Evolutionary conservation across 2,329 filamentous ascomycete genomes (phyloP).

Genomic region (Elsinoe necatrix): DNA sequence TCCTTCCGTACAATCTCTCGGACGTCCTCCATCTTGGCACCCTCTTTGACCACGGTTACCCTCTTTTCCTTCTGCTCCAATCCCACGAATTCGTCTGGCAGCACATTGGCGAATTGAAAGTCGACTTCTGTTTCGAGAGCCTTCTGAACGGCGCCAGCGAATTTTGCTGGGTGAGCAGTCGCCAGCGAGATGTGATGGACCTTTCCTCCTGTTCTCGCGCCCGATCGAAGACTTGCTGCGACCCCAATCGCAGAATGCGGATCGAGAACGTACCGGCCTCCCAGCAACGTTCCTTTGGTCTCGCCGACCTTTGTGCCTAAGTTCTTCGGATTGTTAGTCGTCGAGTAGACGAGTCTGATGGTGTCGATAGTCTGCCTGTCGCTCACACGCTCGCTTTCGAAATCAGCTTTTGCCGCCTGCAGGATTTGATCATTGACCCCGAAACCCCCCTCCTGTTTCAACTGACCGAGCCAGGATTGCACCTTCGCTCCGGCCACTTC

Average conservation of each 20-base stretch:
- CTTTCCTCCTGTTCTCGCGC: constrained; percentile 33
- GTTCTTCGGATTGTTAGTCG: constrained; percentile 25
- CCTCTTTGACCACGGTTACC: constrained; percentile 58
- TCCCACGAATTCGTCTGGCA: constrained; percentile 74
- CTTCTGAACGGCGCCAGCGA: constrained; percentile 72
- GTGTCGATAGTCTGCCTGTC: constrained; percentile 44
- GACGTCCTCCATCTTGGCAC: constrained; percentile 62
- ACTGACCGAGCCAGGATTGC: constrained; percentile 63
- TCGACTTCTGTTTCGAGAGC: constrained; percentile 63
- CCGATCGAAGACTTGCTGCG: constrained; percentile 61
- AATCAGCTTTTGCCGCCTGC: constrained; percentile 60
- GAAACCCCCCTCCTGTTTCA: constrained; percentile 78
- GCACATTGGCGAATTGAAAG: constrained; percentile 69
- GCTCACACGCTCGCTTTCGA: constrained; percentile 67
- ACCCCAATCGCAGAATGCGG: constrained; percentile 88
- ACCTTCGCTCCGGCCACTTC: constrained; percentile 63
- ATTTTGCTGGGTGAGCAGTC: constrained; percentile 94
- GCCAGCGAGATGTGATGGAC: constrained; percentile 72
- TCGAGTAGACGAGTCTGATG: constrained; percentile 38
- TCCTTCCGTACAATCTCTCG: constrained; percentile 66
- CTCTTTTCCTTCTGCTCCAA: constrained; percentile 67
- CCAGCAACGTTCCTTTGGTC: constrained; percentile 30
- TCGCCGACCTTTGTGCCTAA: constrained; percentile 33
- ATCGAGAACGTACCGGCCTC: constrained; percentile 69
- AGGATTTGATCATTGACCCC: constrained; percentile 68